Conservation (phyloP, 768 basidiomycete genomes). For the Xerocomus potaroensis region DNA sequence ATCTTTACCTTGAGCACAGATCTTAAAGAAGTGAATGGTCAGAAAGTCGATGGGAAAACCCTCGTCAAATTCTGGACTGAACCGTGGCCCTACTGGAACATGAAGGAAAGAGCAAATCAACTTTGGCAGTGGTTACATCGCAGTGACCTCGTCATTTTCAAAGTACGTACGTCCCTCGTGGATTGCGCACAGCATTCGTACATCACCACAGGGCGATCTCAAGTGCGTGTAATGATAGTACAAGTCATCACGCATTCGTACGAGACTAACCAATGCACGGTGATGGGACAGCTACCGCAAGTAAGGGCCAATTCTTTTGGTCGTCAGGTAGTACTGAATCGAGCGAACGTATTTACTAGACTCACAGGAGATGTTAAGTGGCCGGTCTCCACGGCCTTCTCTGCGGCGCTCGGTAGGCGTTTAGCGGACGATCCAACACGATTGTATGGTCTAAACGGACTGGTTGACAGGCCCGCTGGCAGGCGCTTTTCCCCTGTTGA, state of each 20-base stretch:
- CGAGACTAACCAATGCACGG: conserved; percentile 1
- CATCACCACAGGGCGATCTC: conserved; percentile 66
- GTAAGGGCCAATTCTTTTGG: conserved; percentile 39
- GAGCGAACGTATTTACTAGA: conserved; percentile 38
- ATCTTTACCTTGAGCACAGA: conserved; percentile 59
- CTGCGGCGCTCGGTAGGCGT: conserved; percentile 59
- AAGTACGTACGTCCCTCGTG: conserved; percentile 40
- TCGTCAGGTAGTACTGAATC: conserved; percentile 2
- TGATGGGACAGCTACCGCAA: conserved; percentile 66
- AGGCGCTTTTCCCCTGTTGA: conserved; percentile 75
- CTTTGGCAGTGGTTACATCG: conserved; percentile 48
- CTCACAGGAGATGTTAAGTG: conserved; percentile 86
- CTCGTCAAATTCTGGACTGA: conserved; percentile 65
- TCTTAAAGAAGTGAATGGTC: conserved; percentile 23
- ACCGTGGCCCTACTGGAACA: conserved; percentile 73
- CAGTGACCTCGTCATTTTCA: conserved; percentile 78
- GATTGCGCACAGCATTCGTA: neutral
- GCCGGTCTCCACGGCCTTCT: conserved; percentile 77
- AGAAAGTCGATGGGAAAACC: conserved; percentile 23
- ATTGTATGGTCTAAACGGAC: conserved; percentile 1
- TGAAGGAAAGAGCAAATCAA: conserved; percentile 48
- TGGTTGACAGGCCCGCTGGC: conserved; percentile 60
- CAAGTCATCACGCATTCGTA: neutral
- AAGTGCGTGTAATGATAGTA: conserved; percentile 55
- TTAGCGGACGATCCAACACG: neutral